A percentile compares a stretch with the other conserved stretches of the same genome.
Conservation (phyloP, 768 basidiomycete species). For the Mycena rebaudengoi region DNA sequence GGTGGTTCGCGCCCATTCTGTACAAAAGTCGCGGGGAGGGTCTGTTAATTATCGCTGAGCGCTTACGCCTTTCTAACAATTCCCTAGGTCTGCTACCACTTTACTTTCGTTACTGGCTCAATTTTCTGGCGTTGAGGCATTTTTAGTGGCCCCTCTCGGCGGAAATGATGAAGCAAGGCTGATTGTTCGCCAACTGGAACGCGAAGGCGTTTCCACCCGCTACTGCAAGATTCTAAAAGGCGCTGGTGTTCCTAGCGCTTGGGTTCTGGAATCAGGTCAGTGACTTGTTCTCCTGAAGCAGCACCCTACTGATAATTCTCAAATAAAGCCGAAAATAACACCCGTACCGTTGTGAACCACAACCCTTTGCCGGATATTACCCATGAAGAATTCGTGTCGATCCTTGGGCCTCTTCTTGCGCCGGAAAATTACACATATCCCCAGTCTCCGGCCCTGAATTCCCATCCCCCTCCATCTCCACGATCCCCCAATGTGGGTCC, state of each 20-base stretch:
- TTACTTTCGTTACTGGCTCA: constrained; percentile 78
- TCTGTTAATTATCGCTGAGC: too few species aligned
- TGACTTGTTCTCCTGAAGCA: constrained; percentile 10
- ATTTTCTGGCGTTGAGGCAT: constrained; percentile 69
- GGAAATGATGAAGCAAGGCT: constrained; percentile 74
- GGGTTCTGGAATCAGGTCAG: constrained; percentile 80
- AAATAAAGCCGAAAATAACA: constrained; percentile 59
- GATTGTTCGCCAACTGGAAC: constrained; percentile 71
- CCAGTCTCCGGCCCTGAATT: constrained; percentile 42
- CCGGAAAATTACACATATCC: constrained; percentile 77
- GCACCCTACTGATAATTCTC: not conserved
- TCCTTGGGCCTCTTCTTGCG: constrained; percentile 81
- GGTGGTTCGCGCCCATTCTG: constrained; percentile 75
- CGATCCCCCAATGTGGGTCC: constrained; percentile 21
- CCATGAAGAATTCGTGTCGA: constrained; percentile 85
- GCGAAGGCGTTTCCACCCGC: constrained; percentile 71
- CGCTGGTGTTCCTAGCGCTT: constrained; percentile 80
- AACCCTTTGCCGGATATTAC: constrained; percentile 88
- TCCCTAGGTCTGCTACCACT: constrained; percentile 74
- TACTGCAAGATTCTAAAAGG: constrained; percentile 80
- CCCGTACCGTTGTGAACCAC: constrained; percentile 82
- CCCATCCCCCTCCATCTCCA: constrained; percentile 36
- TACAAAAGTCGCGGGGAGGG: constrained; percentile 73
- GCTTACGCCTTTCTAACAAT: too few species aligned
- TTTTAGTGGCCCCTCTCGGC: constrained; percentile 77